Base-by-base conservation (phyloP, 768 basidiomycete genomes). In the Boletus patriciae region DNA sequence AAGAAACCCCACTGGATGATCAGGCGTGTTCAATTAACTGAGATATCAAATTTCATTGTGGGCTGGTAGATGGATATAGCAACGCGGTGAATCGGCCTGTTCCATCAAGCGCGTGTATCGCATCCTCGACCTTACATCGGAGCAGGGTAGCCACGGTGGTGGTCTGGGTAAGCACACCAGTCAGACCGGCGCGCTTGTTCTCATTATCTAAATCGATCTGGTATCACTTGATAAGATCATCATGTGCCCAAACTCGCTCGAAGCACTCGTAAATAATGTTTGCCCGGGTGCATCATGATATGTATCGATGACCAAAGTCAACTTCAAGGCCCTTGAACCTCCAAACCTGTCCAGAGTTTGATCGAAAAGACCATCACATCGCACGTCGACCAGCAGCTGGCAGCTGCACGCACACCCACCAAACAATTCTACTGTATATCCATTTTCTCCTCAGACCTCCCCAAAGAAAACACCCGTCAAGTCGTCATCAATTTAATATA, bases 181-280 rank as follows among this genome's bases (percentile, higher is more conserved):
- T 47, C 5, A 15, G 18, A 9, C 33, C 1, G 5, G 6, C 21
- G 3, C 21, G 6, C 8, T 16, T 36, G 12, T 34, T 38, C 13
- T 34, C 11, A 55, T 36, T 1, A 15, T 49, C n/a, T n/a, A n/a
- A n/a, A n/a, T n/a, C 23, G 18, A n/a, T 50, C 10, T 48, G n/a
- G 29, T 18, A 47, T 50, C 57, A 84, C 84, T 84, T 37, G 83
- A 85, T 61, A 86, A 87, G 63, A 78, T 86, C 33, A 80, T 86
- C 66, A 86, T 87, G 27, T 73, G 74, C 3, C 82, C 83, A 64
- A 70, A 76, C 3, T 78, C 81, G 3, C 69, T 86, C 13, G 69
- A 72, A 55, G 58, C 70, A 3, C 77, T 86, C 49, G 76, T 83
- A 61, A 81, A 85, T 49, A 64, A 63, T 18, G 45, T 84, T 10